phyloP scores from a whole-genome alignment of 1,139 yeast genomes.

The Meyerozyma carpophila region DNA sequence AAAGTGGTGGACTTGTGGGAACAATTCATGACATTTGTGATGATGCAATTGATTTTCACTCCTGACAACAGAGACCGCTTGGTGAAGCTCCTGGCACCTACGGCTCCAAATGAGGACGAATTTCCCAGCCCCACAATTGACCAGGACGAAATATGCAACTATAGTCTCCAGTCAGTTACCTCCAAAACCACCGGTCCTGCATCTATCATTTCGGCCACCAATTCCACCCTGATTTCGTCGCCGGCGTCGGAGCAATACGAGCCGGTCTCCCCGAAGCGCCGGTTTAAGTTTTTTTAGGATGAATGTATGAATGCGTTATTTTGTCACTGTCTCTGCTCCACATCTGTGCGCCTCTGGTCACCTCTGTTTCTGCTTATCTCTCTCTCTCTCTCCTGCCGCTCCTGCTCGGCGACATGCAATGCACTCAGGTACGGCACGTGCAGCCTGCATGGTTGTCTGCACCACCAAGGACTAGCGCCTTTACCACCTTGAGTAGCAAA shows the following conservation, averaged over 20 bases:
- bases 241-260: neutral
- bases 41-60: conserved; percentile 10
- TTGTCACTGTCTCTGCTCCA: no score
- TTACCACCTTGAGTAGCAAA: no score
- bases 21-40: conserved; percentile 13
- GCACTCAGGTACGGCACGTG: no score
- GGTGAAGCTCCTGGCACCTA: neutral
- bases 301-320: neutral
- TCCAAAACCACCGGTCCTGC: conserved; percentile 1
- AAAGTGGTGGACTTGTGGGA: conserved; percentile 15
- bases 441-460: no score
- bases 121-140: neutral
- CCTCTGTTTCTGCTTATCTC: no score
- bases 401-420: no score
- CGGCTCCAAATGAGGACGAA: neutral
- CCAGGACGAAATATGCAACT: neutral
- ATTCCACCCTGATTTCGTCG: neutral
- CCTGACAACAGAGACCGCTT: neutral
- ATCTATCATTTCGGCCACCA: conserved; percentile 1
- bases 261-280: neutral
- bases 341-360: neutral
- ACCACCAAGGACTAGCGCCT: no score
- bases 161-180: neutral
- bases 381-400: no score
- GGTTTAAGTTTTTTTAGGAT: neutral